Conservation (phyloP, 345 rosid genomes). For the Citropsis articulata region DNA sequence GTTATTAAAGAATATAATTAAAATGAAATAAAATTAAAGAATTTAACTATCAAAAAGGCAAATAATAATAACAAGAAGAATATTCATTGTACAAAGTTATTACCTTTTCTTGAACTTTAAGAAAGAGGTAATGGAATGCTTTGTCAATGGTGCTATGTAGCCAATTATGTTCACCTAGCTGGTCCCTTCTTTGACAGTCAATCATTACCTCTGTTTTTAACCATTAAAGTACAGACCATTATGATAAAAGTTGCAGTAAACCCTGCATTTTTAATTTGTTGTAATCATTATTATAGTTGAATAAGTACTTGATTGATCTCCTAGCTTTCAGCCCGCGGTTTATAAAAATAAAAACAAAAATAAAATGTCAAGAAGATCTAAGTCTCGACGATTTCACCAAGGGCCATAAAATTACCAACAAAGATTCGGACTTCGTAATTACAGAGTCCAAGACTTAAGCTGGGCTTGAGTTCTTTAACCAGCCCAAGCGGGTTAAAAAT, state of each 20-base stretch:
- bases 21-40: background rate
- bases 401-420: background rate
- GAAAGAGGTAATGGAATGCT: background rate
- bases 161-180: background rate
- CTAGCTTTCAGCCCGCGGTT: too few species aligned
- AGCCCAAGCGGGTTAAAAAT: too few species aligned
- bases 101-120: background rate
- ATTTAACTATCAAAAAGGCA: background rate
- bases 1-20: background rate
- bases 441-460: background rate
- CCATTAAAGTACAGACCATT: background rate
- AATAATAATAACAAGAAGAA: background rate
- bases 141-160: background rate
- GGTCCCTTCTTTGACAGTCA: background rate
- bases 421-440: background rate
- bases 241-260: background rate
- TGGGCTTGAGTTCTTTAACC: background rate
- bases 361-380: background rate
- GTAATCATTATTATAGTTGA: background rate
- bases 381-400: background rate
- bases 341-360: too few species aligned
- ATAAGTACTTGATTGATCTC: background rate
- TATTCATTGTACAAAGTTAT: background rate
- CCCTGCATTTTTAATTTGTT: background rate
- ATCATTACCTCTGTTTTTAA: background rate